phyloP scores from a whole-genome alignment of 352 stramenopile species.

The Saprolegnia diclina region DNA sequence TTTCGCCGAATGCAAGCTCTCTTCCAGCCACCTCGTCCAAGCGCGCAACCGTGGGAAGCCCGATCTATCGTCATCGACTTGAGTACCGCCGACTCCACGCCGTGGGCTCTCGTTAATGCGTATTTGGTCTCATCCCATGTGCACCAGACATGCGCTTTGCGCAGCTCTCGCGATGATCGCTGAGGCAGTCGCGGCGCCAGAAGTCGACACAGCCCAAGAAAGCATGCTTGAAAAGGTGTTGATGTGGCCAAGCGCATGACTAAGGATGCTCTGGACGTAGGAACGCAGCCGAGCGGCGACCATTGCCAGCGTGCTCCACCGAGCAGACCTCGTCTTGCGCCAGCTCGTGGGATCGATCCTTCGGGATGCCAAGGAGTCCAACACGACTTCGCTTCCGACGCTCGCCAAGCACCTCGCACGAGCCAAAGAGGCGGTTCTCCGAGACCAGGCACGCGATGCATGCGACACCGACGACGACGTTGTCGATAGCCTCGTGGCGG shows the following conservation, averaged over 20 bases:
- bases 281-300: not conserved
- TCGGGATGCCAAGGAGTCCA: not conserved
- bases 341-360: constrained; percentile 2
- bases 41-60: not conserved
- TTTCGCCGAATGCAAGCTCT: constrained; percentile 17
- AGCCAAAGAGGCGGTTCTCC: not conserved
- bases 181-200: too few species aligned
- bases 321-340: constrained; percentile 1
- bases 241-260: not conserved
- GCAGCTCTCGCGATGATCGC: too few species aligned
- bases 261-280: not conserved
- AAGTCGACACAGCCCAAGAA: not conserved
- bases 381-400: not conserved
- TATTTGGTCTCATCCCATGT: too few species aligned
- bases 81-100: too few species aligned
- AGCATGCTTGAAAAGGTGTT: not conserved
- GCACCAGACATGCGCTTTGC: too few species aligned
- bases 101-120: too few species aligned
- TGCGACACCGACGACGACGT: not conserved
- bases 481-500: not conserved
- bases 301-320: not conserved
- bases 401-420: not conserved
- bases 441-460: not conserved
- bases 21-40: constrained; percentile 6
- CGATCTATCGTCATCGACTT: constrained; percentile 2